phyloP scores from a whole-genome alignment of 1,139 yeast species.

The Yamadazyma diddensiae region DNA sequence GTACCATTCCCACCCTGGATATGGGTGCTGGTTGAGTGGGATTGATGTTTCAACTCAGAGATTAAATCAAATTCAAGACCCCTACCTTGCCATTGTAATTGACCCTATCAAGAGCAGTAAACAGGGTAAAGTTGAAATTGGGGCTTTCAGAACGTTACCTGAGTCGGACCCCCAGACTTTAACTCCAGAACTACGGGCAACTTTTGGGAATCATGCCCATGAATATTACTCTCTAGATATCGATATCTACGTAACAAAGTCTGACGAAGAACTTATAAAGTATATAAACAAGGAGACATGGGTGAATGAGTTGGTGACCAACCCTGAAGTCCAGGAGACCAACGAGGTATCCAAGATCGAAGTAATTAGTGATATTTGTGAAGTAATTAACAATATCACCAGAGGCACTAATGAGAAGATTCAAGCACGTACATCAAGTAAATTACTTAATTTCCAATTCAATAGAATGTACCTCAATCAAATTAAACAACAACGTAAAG shows the following conservation, averaged over 20 bases:
- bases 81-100: slow-evolving; percentile 82
- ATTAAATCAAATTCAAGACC: slow-evolving; percentile 89
- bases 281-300: slow-evolving; percentile 50
- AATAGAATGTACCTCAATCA: slow-evolving; percentile 3
- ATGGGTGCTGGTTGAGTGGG: slow-evolving; percentile 91
- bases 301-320: slow-evolving; percentile 28
- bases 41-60: slow-evolving; percentile 87
- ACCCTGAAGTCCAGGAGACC: slow-evolving; percentile 9
- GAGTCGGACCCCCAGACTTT: slow-evolving; percentile 22
- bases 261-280: slow-evolving; percentile 50
- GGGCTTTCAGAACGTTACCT: slow-evolving; percentile 85
- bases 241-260: slow-evolving; percentile 54
- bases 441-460: slow-evolving; percentile 3
- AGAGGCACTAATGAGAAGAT: not conserved
- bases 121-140: slow-evolving; percentile 75
- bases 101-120: slow-evolving; percentile 74
- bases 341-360: slow-evolving; percentile 3
- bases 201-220: slow-evolving; percentile 70
- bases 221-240: slow-evolving; percentile 70
- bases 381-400: not conserved
- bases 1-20: slow-evolving; percentile 98
- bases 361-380: slow-evolving; percentile 5
- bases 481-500: not conserved
- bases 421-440: not conserved
- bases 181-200: slow-evolving; percentile 20